phyloP scores from a whole-genome alignment of 2,329 filamentous ascomycete genomes.

The Cucurbitaria berberidis region DNA sequence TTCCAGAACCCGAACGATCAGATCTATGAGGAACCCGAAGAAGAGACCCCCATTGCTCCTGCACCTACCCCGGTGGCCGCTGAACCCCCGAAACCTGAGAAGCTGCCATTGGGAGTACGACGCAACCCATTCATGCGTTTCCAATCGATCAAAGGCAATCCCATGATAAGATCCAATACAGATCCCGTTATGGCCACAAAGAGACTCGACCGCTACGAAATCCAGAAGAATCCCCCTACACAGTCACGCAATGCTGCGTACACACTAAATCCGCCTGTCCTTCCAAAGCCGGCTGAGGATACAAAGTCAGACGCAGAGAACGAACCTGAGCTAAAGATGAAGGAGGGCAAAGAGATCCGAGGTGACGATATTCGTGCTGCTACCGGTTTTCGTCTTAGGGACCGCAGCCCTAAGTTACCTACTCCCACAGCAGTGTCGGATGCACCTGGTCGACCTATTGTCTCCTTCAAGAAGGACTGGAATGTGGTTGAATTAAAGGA shows the following conservation, averaged over 20 bases:
- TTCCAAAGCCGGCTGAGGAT: constrained; percentile 41
- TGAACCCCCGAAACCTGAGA: constrained; percentile 40
- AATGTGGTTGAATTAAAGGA: constrained; percentile 74
- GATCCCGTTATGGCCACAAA: constrained; percentile 54
- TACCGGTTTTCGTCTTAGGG: constrained; percentile 85
- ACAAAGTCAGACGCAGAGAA: constrained; percentile 38
- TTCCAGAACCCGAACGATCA: constrained; percentile 75
- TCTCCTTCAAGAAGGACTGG: constrained; percentile 92
- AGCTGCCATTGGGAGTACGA: constrained; percentile 59
- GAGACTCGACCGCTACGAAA: constrained; percentile 66
- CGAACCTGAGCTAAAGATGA: constrained; percentile 59
- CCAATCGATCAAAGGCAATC: constrained; percentile 58
- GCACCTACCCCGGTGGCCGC: constrained; percentile 36
- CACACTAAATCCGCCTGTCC: constrained; percentile 65
- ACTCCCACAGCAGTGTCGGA: constrained; percentile 92
- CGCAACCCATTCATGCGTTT: constrained; percentile 71
- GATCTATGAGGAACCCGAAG: constrained; percentile 87
- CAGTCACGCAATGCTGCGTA: constrained; percentile 85
- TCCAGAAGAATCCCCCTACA: constrained; percentile 81
- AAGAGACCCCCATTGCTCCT: constrained; percentile 39
- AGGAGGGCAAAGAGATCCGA: constrained; percentile 82
- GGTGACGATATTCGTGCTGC: constrained; percentile 87
- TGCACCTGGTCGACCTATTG: constrained; percentile 87
- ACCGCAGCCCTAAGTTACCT: constrained; percentile 85
- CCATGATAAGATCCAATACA: constrained; percentile 52